Evolutionary conservation across 208 protist genomes (phyloP).

Genomic region (Leptomonas seymouri): DNA sequence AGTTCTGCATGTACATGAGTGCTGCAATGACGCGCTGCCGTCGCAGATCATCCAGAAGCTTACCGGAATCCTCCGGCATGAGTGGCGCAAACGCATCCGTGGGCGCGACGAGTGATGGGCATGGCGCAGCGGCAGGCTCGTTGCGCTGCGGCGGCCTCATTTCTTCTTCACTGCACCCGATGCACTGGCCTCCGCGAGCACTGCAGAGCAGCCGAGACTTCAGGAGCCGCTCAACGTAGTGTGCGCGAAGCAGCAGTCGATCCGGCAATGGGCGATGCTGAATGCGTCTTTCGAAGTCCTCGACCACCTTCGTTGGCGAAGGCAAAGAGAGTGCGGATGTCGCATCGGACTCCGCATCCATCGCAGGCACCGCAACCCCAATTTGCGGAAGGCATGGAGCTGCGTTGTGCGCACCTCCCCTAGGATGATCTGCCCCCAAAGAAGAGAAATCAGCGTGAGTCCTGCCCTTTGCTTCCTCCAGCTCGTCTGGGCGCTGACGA

Average conservation of each 20-base stretch:
- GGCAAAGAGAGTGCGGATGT: neutral
- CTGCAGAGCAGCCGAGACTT: slow-evolving; percentile 8
- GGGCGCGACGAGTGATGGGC: too few relatives aligned
- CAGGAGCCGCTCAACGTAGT: slow-evolving; percentile 18
- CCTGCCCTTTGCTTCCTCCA: too few relatives aligned
- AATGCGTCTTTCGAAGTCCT: slow-evolving; percentile 11
- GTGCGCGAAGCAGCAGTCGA: slow-evolving; percentile 10
- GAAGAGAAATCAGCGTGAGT: too few relatives aligned
- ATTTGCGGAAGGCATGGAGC: too few relatives aligned
- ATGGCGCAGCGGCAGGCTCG: neutral
- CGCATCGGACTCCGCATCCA: neutral
- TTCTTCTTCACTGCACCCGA: neutral
- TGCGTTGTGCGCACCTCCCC: too few relatives aligned
- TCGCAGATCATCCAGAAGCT: slow-evolving; percentile 13
- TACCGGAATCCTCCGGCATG: neutral
- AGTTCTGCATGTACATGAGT: slow-evolving; percentile 1
- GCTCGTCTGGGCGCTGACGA: neutral
- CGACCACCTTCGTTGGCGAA: neutral
- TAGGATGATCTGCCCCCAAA: too few relatives aligned
- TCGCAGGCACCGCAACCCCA: neutral
- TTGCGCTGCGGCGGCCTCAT: neutral
- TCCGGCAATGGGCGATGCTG: slow-evolving; percentile 7
- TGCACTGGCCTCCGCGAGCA: neutral
- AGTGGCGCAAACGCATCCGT: neutral
- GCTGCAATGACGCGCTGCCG: slow-evolving; percentile 16